Base-by-base conservation (phyloP, 441 rosid species). In the Theobroma grandiflorum region DNA sequence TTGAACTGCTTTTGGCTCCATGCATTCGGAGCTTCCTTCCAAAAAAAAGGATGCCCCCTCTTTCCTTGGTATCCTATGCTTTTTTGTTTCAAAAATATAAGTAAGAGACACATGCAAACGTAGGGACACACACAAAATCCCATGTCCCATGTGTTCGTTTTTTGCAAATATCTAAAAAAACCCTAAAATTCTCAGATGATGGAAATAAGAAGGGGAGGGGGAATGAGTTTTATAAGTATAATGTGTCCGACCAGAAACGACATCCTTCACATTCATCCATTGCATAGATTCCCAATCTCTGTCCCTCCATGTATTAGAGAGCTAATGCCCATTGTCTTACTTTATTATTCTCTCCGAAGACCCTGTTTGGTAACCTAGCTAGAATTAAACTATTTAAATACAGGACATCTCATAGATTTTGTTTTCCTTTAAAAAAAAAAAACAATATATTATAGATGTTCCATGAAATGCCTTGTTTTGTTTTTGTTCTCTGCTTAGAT, bases 11-110 rank as follows among this genome's bases (percentile, higher is more conserved):
- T 90, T 88, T 94, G 98, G 89, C 91, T 74, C 72, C 83, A 82
- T 91, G 87, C 86, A 88, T 85, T 84, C 84, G 90, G 91, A 87
- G 77, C 84, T 85, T 88, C 80, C 84, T 79, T 78, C 74, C 38
- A 71, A 79, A 47, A 59, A 84, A 55, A 84, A 80, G 84, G 88
- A 91, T 92, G 77, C 94, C 86, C 84, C 85, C 80, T 76, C 85
- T 83, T 86, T 84, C 81, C 81, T 83, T 79, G 90, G 94, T 66
- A 90, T 93, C 95, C 95, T 86, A 90, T 85, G 91, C 84, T 71
- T 80, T 26, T 66, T 18, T 67, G 69, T 69, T 70, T 81, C 82
- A 57, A 58, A 83, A 43, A 67, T 35, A 62, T n/a, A 53, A 20
- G 66, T 26, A 26, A 63, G 37, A 47, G 40, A 70, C 53, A 53